These are phyloP conservation scores for Ceratobasidium sp. DNA, from an alignment of 1,284 basidiomycete species.

Conservation along the genomic window DNA sequence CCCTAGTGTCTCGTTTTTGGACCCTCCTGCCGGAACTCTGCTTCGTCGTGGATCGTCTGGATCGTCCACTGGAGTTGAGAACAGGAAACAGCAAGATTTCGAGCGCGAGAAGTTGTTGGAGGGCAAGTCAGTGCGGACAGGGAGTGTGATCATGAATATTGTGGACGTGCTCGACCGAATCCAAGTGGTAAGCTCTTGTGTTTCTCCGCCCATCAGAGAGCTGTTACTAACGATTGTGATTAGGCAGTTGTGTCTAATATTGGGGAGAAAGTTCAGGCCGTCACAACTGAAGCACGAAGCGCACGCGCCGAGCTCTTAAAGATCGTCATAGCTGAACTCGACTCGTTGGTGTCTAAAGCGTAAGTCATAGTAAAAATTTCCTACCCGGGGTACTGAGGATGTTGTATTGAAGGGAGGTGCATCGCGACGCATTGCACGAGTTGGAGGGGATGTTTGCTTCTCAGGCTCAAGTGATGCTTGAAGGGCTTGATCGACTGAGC, in stretches of 20 bases:
- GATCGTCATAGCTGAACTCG: conserved; percentile 6
- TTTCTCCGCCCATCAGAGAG: neutral
- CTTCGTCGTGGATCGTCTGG: conserved; percentile 1
- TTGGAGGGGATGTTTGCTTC: conserved; percentile 19
- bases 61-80: neutral
- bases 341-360: neutral
- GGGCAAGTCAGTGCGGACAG: conserved; percentile 1
- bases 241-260: conserved; percentile 15
- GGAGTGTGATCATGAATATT: conserved; percentile 7
- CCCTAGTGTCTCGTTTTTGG: conserved; percentile 25
- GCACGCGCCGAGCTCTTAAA: conserved; percentile 8
- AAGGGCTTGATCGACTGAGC: neutral
- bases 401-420: neutral
- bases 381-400: neutral
- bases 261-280: conserved; percentile 16
- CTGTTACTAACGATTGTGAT: neutral
- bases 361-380: neutral
- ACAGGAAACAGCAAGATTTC: neutral
- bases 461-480: conserved; percentile 5
- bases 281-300: conserved; percentile 5
- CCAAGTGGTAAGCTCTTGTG: neutral
- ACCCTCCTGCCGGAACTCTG: neutral
- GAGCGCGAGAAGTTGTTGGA: neutral
- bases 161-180: conserved; percentile 15
- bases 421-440: neutral